A percentile compares a stretch with the other conserved stretches of the same genome.
Evolutionary conservation across 495 filamentous ascomycete species (phyloP).

Genomic region (Xylaria telfairii): DNA sequence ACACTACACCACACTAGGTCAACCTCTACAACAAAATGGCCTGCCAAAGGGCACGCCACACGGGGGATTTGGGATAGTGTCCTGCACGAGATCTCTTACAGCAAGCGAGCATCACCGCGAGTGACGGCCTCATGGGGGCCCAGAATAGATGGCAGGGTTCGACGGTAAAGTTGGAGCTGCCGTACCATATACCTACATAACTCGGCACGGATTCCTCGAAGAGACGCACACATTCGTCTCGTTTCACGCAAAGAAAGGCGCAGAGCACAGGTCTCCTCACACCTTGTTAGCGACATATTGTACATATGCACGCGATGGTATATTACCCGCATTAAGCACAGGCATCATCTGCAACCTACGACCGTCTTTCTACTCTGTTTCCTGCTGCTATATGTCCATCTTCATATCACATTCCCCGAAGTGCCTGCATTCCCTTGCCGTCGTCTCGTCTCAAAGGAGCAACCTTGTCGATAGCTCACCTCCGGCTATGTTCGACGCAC

Average conservation of each 20-base stretch:
- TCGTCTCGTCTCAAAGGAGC: constrained; percentile 19
- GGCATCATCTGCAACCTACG: constrained; percentile 31
- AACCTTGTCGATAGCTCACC: constrained; percentile 14
- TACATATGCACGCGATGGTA: constrained; percentile 27
- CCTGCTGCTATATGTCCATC: constrained; percentile 32
- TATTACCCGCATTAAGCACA: constrained; percentile 38
- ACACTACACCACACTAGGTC: constrained; percentile 10
- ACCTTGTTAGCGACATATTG: constrained; percentile 5
- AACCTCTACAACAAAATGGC: background rate
- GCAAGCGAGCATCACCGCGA: constrained; percentile 2
- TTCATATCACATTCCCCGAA: constrained; percentile 30
- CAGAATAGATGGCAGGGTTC: constrained; percentile 21
- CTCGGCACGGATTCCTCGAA: constrained; percentile 13
- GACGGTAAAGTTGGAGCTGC: constrained; percentile 2
- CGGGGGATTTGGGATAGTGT: background rate
- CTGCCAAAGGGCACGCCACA: background rate
- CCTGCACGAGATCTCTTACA: constrained; percentile 19
- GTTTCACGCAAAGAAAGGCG: constrained; percentile 13
- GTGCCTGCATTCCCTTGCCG: constrained; percentile 34
- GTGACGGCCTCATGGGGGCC: constrained; percentile 10
- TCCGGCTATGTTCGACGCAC: constrained; percentile 27
- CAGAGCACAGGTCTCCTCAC: constrained; percentile 20
- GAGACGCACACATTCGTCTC: constrained; percentile 1
- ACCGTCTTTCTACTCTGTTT: constrained; percentile 27
- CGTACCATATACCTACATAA: constrained; percentile 10